These are phyloP conservation scores for Phytophthora pinifolia DNA, from an alignment of 352 stramenopile genomes.

Conservation along the genomic window DNA sequence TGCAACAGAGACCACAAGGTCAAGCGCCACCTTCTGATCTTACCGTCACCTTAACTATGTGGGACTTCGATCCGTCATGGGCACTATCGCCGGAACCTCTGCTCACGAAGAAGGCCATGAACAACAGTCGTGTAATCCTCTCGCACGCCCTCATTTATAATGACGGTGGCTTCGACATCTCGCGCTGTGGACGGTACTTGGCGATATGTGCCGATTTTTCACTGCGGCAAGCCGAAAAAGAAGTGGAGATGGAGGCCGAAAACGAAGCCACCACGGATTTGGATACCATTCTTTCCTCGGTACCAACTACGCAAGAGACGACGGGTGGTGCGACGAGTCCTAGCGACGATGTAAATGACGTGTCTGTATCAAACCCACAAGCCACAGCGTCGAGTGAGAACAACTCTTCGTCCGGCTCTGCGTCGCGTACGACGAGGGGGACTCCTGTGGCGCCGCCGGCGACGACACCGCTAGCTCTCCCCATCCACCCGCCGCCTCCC, in stretches of 20 bases:
- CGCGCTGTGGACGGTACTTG: slow-evolving; percentile 92
- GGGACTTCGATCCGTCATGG: slow-evolving; percentile 93
- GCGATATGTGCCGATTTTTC: slow-evolving; percentile 96
- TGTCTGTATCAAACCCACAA: slow-evolving; percentile 46
- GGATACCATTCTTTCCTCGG: slow-evolving; percentile 67
- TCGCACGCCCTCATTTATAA: slow-evolving; percentile 97
- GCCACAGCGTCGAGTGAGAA: slow-evolving; percentile 36
- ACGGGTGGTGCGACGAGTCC: slow-evolving; percentile 49
- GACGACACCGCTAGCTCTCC: slow-evolving; percentile 36
- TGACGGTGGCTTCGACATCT: slow-evolving; percentile 97
- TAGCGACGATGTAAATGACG: slow-evolving; percentile 68
- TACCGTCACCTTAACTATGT: slow-evolving; percentile 94
- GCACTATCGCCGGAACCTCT: slow-evolving; percentile 68
- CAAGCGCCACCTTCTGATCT: slow-evolving; percentile 82
- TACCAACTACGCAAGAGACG: slow-evolving; percentile 57
- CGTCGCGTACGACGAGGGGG: slow-evolving; percentile 11
- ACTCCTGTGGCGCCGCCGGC: slow-evolving; percentile 8
- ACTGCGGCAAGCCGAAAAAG: slow-evolving; percentile 84
- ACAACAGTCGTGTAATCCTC: slow-evolving; percentile 82
- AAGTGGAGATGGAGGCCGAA: slow-evolving; percentile 79
- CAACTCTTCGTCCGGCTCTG: slow-evolving; percentile 32
- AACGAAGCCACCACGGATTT: slow-evolving; percentile 73
- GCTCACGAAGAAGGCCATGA: slow-evolving; percentile 81
- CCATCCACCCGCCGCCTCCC: slow-evolving; percentile 37
- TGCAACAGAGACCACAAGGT: slow-evolving; percentile 62